Evolutionary conservation across 2,329 filamentous ascomycete genomes (phyloP), one percentile per base, ranked within the genome.

Genomic region (Xylaria polymorpha): DNA sequence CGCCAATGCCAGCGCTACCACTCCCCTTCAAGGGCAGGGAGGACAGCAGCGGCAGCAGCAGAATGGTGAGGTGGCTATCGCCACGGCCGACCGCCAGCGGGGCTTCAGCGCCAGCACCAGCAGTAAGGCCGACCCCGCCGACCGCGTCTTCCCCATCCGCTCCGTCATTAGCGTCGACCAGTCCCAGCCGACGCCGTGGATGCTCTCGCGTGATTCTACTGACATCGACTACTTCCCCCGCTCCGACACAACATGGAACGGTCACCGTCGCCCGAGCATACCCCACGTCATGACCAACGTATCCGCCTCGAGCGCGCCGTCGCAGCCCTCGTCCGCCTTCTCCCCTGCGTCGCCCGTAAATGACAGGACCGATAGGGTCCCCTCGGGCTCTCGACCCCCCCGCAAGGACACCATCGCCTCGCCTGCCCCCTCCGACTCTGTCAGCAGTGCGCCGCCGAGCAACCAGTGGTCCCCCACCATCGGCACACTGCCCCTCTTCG

Each of bases 91-190:
- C 20, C 62, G 55, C 22, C 55, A 59, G 25, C 48, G 55, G 35
- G 46, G 20, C 37, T 35, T 43, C 41, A 66, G 57, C 41, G 41
- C 14, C 4, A 56, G 55, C 37, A 51, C 44, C 32, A 32, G 35
- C 46, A 60, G 56, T 58, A 53, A 73, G 58, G 75, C 77, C 25
- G 81, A 82, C 58, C 76, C 77, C 35, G 78, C 79, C 39, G 85
- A 94, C 75, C 87, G 91, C 64, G 91, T 95, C 5, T 95, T 92
- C 66, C 92, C 92, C n/a, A 92, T 95, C 39, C 88, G 92, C 58
- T 94, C 92, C n/a, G 90, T 93, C 51, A 84, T 95, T 29, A 92
- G 88, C 7, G 88, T 94, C 48, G 90, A 92, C 73, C 87, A 70
- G 71, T 78, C 72, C 67, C 79, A 73, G 74, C 77, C 68, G 81